Evolutionary conservation across 352 stramenopile species (phyloP), one percentile per base, ranked within the genome.

Genomic region (Globisporangium orthogonon): DNA sequence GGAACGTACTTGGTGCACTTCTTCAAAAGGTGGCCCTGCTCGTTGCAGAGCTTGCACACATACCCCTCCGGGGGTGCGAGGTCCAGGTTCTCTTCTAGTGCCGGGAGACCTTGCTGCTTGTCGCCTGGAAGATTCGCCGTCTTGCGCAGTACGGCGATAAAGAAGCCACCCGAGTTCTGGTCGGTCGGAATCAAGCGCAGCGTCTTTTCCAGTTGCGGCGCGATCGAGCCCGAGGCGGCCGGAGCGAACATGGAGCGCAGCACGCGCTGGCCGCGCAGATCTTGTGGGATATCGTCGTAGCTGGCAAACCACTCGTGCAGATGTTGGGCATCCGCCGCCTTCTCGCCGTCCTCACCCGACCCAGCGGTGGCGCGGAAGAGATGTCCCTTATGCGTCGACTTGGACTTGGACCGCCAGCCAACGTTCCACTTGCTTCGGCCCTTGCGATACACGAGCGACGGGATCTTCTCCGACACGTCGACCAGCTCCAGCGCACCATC

Each of bases 161-260:
- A 99, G 69, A 99, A 99, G 4, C 97, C 97, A 40, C 97, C 97
- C 5, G 96, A 98, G 69, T 99, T 95, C 59, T 98, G 88, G 67
- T 99, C 95, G 39, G 98, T 98, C 1, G 97, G 97, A 45, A 99
- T 83, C 28, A 99, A 76, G 11, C 97, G 88, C 64, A 97, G 74
- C 47, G 96, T 98, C 54, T 90, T 83, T 54, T 96, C 67, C 18
- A 99, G 68, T 37, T 92, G 59, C 15, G 72, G 9, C 2, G 62
- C 56, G 7, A 68, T 62, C 44, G 30, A 30, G 46, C 52, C 58
- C 7, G 53, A 50, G 51, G 79, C 68, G 9, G 72, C 49, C 0
- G 87, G 76, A 1, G 93, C 73, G 59, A 97, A 98, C 77, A 97
- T 95, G 23, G 85, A 87, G 47, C 77, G 72, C 10, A 80, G 64